Percentiles rank a stretch among this genome's conserved stretches.
phyloP scores from a whole-genome alignment of 345 rosid species.

The Gossypium rotundifolium region DNA sequence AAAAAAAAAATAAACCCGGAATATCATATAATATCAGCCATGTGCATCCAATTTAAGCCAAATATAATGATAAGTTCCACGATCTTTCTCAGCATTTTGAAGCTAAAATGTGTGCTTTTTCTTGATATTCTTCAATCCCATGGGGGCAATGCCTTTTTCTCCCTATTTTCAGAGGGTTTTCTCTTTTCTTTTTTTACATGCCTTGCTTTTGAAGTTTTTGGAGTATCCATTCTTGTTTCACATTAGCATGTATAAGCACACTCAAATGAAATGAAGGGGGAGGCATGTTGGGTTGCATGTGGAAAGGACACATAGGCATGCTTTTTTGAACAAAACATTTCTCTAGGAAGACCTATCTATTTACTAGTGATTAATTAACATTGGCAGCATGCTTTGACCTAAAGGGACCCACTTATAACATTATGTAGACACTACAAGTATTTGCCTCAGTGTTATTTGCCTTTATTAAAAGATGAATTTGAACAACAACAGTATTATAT shows the following conservation, averaged over 20 bases:
- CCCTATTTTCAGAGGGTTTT: background rate
- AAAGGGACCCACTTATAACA: slow-evolving; percentile 12
- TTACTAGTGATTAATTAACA: background rate
- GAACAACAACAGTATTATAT: background rate
- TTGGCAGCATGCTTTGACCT: slow-evolving; percentile 15
- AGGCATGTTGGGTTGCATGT: slow-evolving; percentile 50
- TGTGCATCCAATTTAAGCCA: slow-evolving; percentile 44
- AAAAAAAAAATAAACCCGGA: slow-evolving; percentile 7
- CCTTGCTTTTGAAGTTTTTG: background rate
- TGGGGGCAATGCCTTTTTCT: background rate
- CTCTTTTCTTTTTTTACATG: background rate
- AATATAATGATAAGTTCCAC: slow-evolving; percentile 40
- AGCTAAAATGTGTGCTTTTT: slow-evolving; percentile 16
- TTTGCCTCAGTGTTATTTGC: background rate
- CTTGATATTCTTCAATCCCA: slow-evolving; percentile 6
- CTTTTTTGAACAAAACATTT: slow-evolving; percentile 37
- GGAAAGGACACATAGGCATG: slow-evolving; percentile 35
- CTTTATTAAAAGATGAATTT: background rate
- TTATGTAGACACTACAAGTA: background rate
- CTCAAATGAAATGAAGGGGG: slow-evolving; percentile 6
- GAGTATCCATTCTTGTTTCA: slow-evolving; percentile 9
- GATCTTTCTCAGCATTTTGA: slow-evolving; percentile 27
- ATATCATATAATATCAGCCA: slow-evolving; percentile 46
- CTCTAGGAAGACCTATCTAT: slow-evolving; percentile 32
- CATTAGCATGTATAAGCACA: slow-evolving; percentile 12